Base-by-base conservation (phyloP, 2,329 filamentous ascomycete species). In the Nemania serpens region DNA sequence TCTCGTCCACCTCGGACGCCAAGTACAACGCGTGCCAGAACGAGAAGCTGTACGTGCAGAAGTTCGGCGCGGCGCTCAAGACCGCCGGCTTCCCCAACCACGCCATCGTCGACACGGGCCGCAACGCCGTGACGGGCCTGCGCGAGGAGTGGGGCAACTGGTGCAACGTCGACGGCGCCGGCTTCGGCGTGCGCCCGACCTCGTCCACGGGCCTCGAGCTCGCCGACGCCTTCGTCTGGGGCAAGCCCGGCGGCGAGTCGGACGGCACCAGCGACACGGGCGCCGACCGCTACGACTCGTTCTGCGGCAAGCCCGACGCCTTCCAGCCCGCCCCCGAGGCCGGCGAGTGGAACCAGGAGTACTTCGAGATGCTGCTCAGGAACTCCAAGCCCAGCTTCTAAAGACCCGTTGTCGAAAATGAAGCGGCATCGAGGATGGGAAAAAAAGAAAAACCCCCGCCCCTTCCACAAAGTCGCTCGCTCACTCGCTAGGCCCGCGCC, bases 251-350 rank as follows among this genome's bases (percentile, higher is more conserved):
- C 67, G 77, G 78, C 65, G 77, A 79, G 70, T 89, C 75, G 9
- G 75, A 76, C 67, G 75, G 75, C 58, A 77, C 75, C 46, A 78
- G 75, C 47, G 73, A 81, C 64, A 71, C 68, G 43, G 68, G 71
- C 42, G 77, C 82, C 18, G 62, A 71, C 17, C 79, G 82, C 54
- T 85, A 82, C 74, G 83, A 85, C 75, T 72, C 69, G 17, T 77
- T 82, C 75, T 88, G 86, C 67, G 84, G 85, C 55, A 76, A 79
- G 45, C 64, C 74, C 17, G 82, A 84, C 69, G 77, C 88, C 15
- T 79, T 88, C 61, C 76, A 85, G 75, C 88, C 88, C 13, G 85
- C 88, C 1, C 88, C 88, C 55, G 87, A 91, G 76, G 88, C 89
- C n/a, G 88, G 89, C 46, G 78, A 80, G 22, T 91, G 88, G 88